Percentiles rank a stretch among this genome's conserved stretches.
These are phyloP conservation scores for Pleurotus tuber-regium DNA, from an alignment of 768 basidiomycete genomes.

Conservation along the genomic window DNA sequence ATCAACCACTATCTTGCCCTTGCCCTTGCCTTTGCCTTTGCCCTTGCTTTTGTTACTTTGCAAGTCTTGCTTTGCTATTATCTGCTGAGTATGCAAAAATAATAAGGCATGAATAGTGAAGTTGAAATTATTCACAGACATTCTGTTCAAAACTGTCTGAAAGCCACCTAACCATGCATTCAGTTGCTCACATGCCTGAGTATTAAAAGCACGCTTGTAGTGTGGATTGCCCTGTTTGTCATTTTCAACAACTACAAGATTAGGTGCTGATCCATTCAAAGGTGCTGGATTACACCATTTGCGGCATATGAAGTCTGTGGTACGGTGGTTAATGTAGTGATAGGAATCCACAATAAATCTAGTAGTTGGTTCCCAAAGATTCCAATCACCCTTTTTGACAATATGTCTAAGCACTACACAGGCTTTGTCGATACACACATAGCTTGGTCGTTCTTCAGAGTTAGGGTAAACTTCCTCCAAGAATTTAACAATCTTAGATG, in stretches of 20 bases:
- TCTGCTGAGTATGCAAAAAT: conserved; percentile 3
- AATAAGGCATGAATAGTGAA: conserved; percentile 3
- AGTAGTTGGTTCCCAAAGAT: conserved; percentile 15
- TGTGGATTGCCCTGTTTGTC: conserved; percentile 20
- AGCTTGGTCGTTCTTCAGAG: conserved; percentile 16
- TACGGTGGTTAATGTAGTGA: conserved; percentile 23
- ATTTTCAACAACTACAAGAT: conserved; percentile 21
- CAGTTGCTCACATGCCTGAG: conserved; percentile 29
- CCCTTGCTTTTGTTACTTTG: background rate
- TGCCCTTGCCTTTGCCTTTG: no score
- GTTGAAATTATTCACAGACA: conserved; percentile 22
- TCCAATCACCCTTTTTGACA: conserved; percentile 11
- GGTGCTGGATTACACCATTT: conserved; percentile 30
- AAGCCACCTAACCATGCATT: conserved; percentile 31
- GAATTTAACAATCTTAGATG: conserved; percentile 18
- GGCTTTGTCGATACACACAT: conserved; percentile 26
- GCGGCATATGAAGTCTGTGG: conserved; percentile 24
- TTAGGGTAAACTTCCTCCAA: conserved; percentile 20
- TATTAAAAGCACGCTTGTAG: conserved; percentile 25
- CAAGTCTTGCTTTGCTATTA: background rate
- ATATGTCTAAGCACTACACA: conserved; percentile 16
- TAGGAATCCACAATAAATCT: conserved; percentile 23
- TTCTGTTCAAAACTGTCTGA: conserved; percentile 26
- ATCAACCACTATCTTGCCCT: no score
- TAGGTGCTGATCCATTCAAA: conserved; percentile 25